Conservation (phyloP, 2,329 filamentous ascomycete genomes). For the Calonectria honghensis region DNA sequence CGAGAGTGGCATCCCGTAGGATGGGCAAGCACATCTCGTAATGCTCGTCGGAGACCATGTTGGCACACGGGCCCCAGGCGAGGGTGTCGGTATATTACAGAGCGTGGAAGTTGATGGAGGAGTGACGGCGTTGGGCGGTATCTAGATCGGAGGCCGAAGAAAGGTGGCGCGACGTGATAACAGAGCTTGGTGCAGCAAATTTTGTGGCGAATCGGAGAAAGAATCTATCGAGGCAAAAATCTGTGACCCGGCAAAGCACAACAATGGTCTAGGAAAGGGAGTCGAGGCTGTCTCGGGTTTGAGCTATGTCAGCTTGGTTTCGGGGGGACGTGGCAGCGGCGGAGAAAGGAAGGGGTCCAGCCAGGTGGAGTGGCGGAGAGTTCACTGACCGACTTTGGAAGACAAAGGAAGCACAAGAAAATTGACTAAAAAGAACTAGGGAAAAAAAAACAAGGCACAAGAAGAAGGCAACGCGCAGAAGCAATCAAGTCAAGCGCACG, state of each 20-base stretch:
- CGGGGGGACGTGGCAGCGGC: constrained; percentile 39
- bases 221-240: constrained; percentile 34
- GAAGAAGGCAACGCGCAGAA: constrained; percentile 35
- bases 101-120: constrained; percentile 14
- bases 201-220: constrained; percentile 35
- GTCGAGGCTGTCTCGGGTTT: constrained; percentile 44
- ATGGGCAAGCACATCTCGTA: constrained; percentile 94
- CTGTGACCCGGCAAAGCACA: constrained; percentile 39
- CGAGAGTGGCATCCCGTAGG: constrained; percentile 86
- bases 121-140: constrained; percentile 28
- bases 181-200: constrained; percentile 44
- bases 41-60: constrained; percentile 94
- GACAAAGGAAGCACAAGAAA: constrained; percentile 48
- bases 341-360: constrained; percentile 46
- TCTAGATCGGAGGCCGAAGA: constrained; percentile 42
- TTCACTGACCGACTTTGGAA: constrained; percentile 30
- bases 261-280: constrained; percentile 44
- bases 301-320: constrained; percentile 47
- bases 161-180: constrained; percentile 38
- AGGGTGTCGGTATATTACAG: constrained; percentile 38
- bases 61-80: constrained; percentile 51
- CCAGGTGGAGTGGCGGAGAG: constrained; percentile 49
- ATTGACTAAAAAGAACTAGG: constrained; percentile 37
- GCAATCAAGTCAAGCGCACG: constrained; percentile 33
- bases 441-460: constrained; percentile 29